phyloP scores from a whole-genome alignment of 23 red algal species.

The Chondrus crispus region DNA sequence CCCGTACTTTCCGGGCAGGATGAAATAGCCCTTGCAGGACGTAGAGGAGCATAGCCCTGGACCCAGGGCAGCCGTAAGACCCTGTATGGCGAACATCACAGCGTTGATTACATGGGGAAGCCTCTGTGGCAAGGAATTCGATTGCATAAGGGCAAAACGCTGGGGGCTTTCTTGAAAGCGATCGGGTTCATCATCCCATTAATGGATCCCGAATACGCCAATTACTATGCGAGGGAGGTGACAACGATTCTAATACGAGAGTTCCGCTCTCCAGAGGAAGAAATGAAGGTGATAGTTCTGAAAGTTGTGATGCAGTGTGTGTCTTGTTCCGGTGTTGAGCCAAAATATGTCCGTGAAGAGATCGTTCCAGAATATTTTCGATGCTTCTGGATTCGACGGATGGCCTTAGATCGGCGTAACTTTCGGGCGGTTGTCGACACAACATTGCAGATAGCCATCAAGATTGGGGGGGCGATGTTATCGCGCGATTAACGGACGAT shows the following conservation, averaged over 20 bases:
- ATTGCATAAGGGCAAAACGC: conserved; percentile 75
- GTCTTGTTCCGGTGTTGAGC: conserved; percentile 74
- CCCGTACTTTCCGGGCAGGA: conserved; percentile 80
- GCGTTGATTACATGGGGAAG: conserved; percentile 80
- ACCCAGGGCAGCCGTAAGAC: conserved; percentile 69
- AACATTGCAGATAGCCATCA: conserved; percentile 78
- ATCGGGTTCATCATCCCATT: conserved; percentile 81
- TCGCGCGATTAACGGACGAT: conserved; percentile 63
- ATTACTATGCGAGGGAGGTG: conserved; percentile 83
- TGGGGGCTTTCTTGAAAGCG: conserved; percentile 87
- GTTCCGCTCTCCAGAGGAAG: conserved; percentile 82
- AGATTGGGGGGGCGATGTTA: conserved; percentile 80
- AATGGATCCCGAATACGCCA: conserved; percentile 88
- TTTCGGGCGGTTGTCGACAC: conserved; percentile 74
- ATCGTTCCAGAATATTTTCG: conserved; percentile 82
- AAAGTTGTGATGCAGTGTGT: conserved; percentile 84
- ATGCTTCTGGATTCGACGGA: conserved; percentile 89
- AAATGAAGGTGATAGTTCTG: conserved; percentile 90
- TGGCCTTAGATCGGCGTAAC: conserved; percentile 73
- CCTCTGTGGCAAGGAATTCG: conserved; percentile 88
- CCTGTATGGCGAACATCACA: conserved; percentile 86
- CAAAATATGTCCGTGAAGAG: conserved; percentile 74
- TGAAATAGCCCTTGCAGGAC: conserved; percentile 92
- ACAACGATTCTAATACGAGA: conserved; percentile 77
- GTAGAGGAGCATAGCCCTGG: conserved; percentile 75